Base-by-base conservation (phyloP, 148 eudicot genomes). In the Silene uniflora region DNA sequence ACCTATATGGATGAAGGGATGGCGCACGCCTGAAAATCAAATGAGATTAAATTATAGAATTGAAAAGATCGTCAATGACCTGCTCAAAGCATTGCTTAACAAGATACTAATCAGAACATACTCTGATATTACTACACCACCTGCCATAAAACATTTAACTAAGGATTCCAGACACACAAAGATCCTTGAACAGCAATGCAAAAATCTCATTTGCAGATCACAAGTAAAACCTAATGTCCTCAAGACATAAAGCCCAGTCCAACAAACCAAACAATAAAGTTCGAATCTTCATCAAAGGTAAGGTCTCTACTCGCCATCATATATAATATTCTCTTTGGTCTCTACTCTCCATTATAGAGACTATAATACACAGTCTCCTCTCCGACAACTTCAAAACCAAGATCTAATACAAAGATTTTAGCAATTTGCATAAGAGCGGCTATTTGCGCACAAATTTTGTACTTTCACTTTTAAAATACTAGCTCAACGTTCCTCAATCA, bases 11-110 rank as follows among this genome's bases (percentile, higher is more conserved):
- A 56, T 73, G 69, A 62, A 85, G 72, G 55, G 84, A 93, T 39
- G 85, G 54, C 27, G 86, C 78, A 69, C 98, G 92, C 89, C 99
- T 96, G 89, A 65, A 79, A 78, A 49, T 76, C 6, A 71, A 49
- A 69, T 63, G 27, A 27, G 22, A 64, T 42, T 60, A 24, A 12
- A 6, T 16, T 44, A 47, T 18, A 60, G 8, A 8, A 27, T 21
- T 17, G 44, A 54, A 54, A 29, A 72, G 23, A 52, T 3, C 59
- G 35, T 49, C 16, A 72, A 22, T 54, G 55, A 24, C 61, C 27
- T 23, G 62, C 72, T 44, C 12, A 16, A 52, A 11, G 18, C 56
- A 46, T 16, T 55, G 18, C n/a, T 24, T 68, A 19, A 39, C 10
- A 39, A 56, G 23, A 46, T 44, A 7, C 19, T 56, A 49, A 67